phyloP scores from a whole-genome alignment of 192 early-diverging fungal species.

The Entophlyctis luteolus region DNA sequence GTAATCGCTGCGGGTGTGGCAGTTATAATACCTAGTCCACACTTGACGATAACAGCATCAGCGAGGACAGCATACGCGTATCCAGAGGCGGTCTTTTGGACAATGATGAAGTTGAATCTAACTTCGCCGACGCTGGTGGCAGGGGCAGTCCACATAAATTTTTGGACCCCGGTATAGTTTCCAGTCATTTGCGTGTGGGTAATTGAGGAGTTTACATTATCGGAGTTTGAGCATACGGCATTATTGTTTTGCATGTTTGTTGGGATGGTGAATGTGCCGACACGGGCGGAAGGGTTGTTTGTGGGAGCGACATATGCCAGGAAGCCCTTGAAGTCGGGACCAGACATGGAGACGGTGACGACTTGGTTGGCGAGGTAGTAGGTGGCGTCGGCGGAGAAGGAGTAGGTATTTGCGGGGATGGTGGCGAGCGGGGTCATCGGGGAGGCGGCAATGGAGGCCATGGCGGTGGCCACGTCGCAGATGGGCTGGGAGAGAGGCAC shows the following conservation, averaged over 20 bases:
- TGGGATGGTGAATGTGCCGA: constrained; percentile 3
- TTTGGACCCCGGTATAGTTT: not conserved
- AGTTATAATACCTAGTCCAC: no score
- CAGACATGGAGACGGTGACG: constrained; percentile 10
- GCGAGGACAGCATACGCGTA: not conserved
- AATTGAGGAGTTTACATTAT: not conserved
- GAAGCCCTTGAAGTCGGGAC: constrained; percentile 10
- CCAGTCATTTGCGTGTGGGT: not conserved
- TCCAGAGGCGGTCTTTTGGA: not conserved
- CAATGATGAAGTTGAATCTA: not conserved
- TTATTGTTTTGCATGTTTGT: not conserved
- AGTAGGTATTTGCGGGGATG: not conserved
- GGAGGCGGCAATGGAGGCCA: not conserved
- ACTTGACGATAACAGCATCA: not conserved
- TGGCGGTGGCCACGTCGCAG: not conserved
- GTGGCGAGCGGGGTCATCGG: not conserved
- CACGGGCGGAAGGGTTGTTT: not conserved
- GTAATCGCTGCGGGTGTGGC: no score
- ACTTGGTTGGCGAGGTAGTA: not conserved
- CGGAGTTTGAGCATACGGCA: not conserved
- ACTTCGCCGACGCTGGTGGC: not conserved
- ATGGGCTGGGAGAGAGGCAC: not conserved
- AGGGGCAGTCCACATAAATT: not conserved
- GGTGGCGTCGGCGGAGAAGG: not conserved
- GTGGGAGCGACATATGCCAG: constrained; percentile 2